phyloP scores from a whole-genome alignment of 257 asterid genomes.

The Solanum chaucha region DNA sequence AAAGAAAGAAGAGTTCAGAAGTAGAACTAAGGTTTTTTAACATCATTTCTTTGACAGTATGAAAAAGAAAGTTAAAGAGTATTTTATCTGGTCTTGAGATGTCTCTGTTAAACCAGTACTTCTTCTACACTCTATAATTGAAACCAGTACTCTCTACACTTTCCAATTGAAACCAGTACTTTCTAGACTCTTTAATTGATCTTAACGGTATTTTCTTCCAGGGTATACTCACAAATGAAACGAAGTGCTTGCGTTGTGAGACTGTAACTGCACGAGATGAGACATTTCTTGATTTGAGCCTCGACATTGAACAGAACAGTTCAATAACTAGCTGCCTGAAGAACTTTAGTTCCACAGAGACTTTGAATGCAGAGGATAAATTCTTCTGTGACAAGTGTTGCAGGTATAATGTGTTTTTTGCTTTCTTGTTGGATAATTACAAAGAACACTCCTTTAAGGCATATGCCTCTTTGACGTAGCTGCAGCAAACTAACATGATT shows the following conservation, averaged over 20 bases:
- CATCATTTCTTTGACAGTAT: neutral
- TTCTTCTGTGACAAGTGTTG: conserved; percentile 86
- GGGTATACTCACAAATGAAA: conserved; percentile 91
- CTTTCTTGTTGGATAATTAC: neutral
- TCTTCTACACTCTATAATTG: neutral
- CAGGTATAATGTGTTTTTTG: conserved; percentile 35
- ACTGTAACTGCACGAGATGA: conserved; percentile 95
- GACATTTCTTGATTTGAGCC: conserved; percentile 80
- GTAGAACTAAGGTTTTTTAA: neutral
- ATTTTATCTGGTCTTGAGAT: neutral
- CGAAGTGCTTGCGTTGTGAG: conserved; percentile 79
- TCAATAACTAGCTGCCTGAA: conserved; percentile 94
- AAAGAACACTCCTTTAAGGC: neutral
- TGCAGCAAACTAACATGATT: neutral
- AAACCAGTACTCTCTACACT: neutral
- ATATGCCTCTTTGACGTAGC: neutral
- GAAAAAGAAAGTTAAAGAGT: neutral
- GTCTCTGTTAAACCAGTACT: neutral
- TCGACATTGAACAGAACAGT: conserved; percentile 90
- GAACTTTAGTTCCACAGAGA: conserved; percentile 90
- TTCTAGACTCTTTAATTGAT: neutral
- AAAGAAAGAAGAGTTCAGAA: neutral
- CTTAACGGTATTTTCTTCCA: conserved; percentile 12
- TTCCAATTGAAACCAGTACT: neutral
- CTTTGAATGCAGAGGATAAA: conserved; percentile 79